These are phyloP conservation scores for Bipolaris zeicola DNA, from an alignment of 2,329 filamentous ascomycete species.

Conservation along the genomic window DNA sequence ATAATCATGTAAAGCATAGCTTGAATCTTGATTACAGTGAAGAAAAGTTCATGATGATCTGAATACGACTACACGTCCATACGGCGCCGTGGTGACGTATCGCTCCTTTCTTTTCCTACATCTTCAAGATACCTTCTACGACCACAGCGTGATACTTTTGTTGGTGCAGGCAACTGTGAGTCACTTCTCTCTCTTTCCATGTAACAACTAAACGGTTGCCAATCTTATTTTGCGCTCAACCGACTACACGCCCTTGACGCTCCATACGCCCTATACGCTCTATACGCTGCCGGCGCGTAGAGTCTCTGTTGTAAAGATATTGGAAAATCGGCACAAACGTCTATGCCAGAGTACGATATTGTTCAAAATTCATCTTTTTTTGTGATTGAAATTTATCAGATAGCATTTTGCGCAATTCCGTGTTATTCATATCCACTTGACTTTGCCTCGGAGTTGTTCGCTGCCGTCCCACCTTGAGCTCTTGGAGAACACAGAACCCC, in stretches of 20 bases:
- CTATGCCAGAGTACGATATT: background rate
- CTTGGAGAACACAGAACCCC: conserved; percentile 12
- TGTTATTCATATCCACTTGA: background rate
- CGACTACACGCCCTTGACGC: conserved; percentile 28
- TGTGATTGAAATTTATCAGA: background rate
- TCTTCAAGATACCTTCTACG: background rate
- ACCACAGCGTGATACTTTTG: no score
- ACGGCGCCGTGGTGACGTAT: no score
- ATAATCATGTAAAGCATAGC: background rate
- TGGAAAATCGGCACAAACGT: background rate
- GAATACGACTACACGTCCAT: background rate
- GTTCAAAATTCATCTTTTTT: background rate
- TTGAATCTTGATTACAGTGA: no score
- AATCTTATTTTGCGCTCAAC: background rate
- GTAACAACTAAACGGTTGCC: background rate
- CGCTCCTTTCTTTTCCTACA: background rate
- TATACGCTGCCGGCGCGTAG: conserved; percentile 22
- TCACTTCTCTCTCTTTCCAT: background rate
- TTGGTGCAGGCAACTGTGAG: no score
- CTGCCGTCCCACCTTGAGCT: background rate
- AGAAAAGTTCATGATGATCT: no score
- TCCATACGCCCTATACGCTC: conserved; percentile 26
- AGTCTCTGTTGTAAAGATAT: conserved; percentile 4
- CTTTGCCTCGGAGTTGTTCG: conserved; percentile 2
- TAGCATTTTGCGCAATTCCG: background rate